Base-by-base conservation (phyloP, 1,139 yeast genomes). In the Hansenula lynferdii region DNA sequence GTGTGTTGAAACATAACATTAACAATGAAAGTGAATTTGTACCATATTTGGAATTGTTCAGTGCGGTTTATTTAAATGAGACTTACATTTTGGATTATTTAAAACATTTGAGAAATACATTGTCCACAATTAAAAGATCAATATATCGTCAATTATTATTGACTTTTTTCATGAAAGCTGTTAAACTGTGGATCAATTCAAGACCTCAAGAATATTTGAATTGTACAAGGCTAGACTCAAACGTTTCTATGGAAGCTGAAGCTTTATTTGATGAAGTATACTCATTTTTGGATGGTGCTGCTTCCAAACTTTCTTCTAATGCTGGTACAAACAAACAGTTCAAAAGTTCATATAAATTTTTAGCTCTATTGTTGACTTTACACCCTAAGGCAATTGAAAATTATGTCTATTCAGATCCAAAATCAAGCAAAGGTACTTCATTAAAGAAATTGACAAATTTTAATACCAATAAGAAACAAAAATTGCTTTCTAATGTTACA, bases 151-250 rank as follows among this genome's bases (percentile, higher is more conserved):
- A 72, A 49, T 61, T 76, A 12, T 56, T 78, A 4, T 61, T 78
- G 26, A 66, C 70, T 18, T 80, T 75, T 48, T 65, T 74, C 42
- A 60, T 79, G 20, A 66, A 66, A 38, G 62, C 76, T 34, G 56
- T 80, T 10, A 66, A 70, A 47, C 69, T 70, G 43, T 85, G 85
- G 75, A 62, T 75, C 16, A 62, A 72, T 37, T 66, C 80, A n/a
- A 65, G 82, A 48, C 78, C 86, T 0, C 56, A 58, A 12, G 83
- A 78, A 48, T 71, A 67, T 51, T 38, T 63, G 37, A 41, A 51
- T 36, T 56, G 67, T 16, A 56, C 65, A 11, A 56, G 58, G 40
- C 48, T 54, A 1, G 61, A 61, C 28, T 50, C 64, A 4, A 60
- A 42, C 21, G 47, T 46, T 8, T 41, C 53, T 4, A 32, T 38